These are phyloP conservation scores for Aplosporella prunicola DNA, from an alignment of 2,329 filamentous ascomycete genomes.

Conservation along the genomic window DNA sequence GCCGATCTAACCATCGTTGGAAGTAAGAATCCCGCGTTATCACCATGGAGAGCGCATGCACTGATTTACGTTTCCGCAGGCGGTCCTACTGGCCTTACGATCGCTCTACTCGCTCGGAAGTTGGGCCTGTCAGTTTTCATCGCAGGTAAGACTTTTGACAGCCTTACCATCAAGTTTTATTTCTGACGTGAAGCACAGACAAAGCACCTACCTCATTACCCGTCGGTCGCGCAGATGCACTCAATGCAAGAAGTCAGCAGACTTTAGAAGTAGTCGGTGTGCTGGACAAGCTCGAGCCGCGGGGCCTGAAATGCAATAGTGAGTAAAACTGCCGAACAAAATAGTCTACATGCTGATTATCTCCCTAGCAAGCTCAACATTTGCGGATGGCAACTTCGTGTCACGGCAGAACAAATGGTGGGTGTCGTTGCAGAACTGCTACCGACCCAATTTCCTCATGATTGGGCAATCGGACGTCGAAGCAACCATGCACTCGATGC, in stretches of 20 bases:
- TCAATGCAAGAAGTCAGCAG: slow-evolving; percentile 43
- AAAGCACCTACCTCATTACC: slow-evolving; percentile 23
- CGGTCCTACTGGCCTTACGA: slow-evolving; percentile 40
- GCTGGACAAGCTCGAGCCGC: slow-evolving; percentile 32
- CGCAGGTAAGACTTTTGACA: slow-evolving; percentile 27
- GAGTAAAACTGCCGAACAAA: slow-evolving; percentile 14
- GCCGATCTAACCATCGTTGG: slow-evolving; percentile 13
- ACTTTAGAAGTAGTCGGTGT: slow-evolving; percentile 39
- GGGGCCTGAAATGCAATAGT: slow-evolving; percentile 44
- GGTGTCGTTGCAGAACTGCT: slow-evolving; percentile 36
- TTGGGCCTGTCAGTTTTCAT: slow-evolving; percentile 35
- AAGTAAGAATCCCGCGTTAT: slow-evolving; percentile 10
- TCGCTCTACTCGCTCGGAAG: slow-evolving; percentile 35
- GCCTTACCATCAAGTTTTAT: background rate
- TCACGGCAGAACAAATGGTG: slow-evolving; percentile 42
- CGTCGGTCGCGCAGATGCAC: slow-evolving; percentile 39
- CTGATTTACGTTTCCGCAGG: slow-evolving; percentile 19
- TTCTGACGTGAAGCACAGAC: background rate
- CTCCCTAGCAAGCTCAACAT: slow-evolving; percentile 38
- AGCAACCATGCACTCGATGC: slow-evolving; percentile 26
- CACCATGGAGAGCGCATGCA: background rate
- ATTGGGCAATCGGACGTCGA: slow-evolving; percentile 42
- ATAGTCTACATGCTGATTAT: background rate
- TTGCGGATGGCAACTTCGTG: slow-evolving; percentile 38
- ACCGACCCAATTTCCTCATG: slow-evolving; percentile 43